These are phyloP conservation scores for Breynia disticha DNA, from an alignment of 441 rosid genomes.

Conservation along the genomic window DNA sequence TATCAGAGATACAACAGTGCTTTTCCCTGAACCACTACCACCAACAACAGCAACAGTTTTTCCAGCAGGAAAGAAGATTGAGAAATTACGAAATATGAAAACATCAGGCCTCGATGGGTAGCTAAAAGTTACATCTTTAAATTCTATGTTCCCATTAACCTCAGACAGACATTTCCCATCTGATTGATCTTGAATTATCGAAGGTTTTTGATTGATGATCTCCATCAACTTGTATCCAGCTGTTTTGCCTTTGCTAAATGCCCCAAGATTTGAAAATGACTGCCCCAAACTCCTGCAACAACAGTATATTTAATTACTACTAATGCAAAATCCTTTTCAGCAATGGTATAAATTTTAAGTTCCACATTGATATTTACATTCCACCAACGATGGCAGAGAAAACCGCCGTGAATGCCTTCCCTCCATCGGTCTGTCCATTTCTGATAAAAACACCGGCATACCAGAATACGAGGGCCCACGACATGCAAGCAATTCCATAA, in stretches of 20 bases:
- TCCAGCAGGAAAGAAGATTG: conserved; percentile 88
- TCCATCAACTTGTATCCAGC: conserved; percentile 98
- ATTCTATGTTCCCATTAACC: conserved; percentile 84
- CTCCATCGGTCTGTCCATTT: conserved; percentile 89
- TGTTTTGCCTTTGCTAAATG: conserved; percentile 94
- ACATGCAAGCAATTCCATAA: conserved; percentile 97
- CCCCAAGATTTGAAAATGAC: conserved; percentile 95
- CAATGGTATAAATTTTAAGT: not conserved
- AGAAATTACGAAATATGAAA: conserved; percentile 69
- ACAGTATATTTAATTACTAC: conserved; percentile 8
- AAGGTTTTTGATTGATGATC: conserved; percentile 79
- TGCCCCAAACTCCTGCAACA: conserved; percentile 93
- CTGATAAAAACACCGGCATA: conserved; percentile 98
- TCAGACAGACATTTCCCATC: conserved; percentile 69
- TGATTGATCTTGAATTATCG: conserved; percentile 57
- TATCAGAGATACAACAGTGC: conserved; percentile 88
- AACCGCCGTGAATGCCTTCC: conserved; percentile 95
- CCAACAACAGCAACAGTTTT: conserved; percentile 96
- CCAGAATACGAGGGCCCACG: conserved; percentile 99
- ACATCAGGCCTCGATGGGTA: conserved; percentile 98
- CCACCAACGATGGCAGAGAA: conserved; percentile 99
- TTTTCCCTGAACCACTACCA: conserved; percentile 96
- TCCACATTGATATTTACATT: conserved; percentile 42
- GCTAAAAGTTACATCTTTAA: conserved; percentile 82
- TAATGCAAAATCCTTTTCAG: not conserved